These are phyloP conservation scores for Pythium vanterpoolii DNA, from an alignment of 352 stramenopile genomes.

Conservation along the genomic window DNA sequence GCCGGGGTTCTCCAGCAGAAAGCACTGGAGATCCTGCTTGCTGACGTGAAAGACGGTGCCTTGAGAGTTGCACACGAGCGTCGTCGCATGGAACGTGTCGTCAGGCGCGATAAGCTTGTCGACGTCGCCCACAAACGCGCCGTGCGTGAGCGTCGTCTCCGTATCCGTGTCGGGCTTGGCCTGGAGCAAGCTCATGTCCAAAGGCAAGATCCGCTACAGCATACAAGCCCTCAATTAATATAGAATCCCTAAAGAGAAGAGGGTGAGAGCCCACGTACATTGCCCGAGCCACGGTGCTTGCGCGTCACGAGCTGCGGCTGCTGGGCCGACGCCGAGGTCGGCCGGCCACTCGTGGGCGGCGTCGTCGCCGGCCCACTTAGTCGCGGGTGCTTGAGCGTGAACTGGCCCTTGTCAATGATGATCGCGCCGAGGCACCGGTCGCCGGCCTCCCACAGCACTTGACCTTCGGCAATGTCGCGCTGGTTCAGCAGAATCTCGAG, in stretches of 20 bases:
- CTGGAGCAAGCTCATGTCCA: slow-evolving; percentile 51
- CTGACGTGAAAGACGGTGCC: slow-evolving; percentile 59
- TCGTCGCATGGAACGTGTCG: slow-evolving; percentile 52
- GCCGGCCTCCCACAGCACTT: slow-evolving; percentile 73
- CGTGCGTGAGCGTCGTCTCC: slow-evolving; percentile 46
- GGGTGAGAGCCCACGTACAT: slow-evolving; percentile 36
- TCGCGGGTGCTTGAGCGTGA: slow-evolving; percentile 50
- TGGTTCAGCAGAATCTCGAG: slow-evolving; percentile 79
- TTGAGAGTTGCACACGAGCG: slow-evolving; percentile 48
- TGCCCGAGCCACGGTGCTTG: slow-evolving; percentile 45
- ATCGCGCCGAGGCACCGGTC: slow-evolving; percentile 63
- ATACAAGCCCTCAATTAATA: background rate
- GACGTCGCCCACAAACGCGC: slow-evolving; percentile 67
- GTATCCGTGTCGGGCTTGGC: slow-evolving; percentile 36
- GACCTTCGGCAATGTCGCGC: slow-evolving; percentile 49
- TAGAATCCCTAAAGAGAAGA: background rate
- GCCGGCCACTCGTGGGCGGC: background rate
- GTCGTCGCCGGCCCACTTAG: background rate
- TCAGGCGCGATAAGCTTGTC: slow-evolving; percentile 57
- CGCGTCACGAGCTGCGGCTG: slow-evolving; percentile 26
- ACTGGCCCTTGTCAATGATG: slow-evolving; percentile 77
- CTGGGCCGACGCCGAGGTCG: slow-evolving; percentile 6
- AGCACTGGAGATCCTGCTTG: slow-evolving; percentile 67
- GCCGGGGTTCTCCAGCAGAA: slow-evolving; percentile 70
- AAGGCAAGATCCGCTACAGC: slow-evolving; percentile 49